Base-by-base conservation (phyloP, 768 basidiomycete genomes). In the Leucocoprinus sp. region DNA sequence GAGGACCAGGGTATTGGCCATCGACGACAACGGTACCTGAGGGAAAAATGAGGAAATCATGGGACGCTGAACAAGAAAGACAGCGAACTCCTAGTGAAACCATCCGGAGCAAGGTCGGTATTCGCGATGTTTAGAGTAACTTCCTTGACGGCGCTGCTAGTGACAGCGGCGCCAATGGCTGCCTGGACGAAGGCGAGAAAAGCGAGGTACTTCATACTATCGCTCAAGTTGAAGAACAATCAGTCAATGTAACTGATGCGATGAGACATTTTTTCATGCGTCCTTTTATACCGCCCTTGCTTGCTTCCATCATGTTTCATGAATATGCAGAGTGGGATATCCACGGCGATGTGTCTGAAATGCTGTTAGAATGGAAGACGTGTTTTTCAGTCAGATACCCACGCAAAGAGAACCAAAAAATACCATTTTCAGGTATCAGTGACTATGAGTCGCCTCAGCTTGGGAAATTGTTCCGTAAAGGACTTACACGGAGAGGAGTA, bases 71-170 rank as follows among this genome's bases (percentile, higher is more conserved):
- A 22, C 26, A 24, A 11, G 37, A 31, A 42, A 19, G 14, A 19
- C 14, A 26, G 31, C 40, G 40, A 22, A 49, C 51, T 48, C 37
- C 52, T 52, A 34, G 26, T 2, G 40, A 67, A 69, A 4, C 72
- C 73, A 41, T 74, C 72, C 7, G 72, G 72, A 6, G 67, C 52
- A 15, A 71, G 56, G n/a, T 50, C 36, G 12, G 58, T 59, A 50
- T 75, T 75, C 15, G 55, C 62, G 26, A 71, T 51, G 45, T 63
- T 53, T 5, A 77, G 50, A 27, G 67, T 58, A 11, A 58, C 54
- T 11, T 14, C 52, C 48, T 42, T 35, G 33, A 36, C 24, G n/a
- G 33, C 1, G n/a, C n/a, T 23, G 22, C 23, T 8, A n/a, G 27
- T 29, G 37, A 48, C 29, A 9, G 40, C 36, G 1, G 63, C 60